Evolutionary conservation across 805 yeast genomes (phyloP), one percentile per base, ranked within the genome.

Genomic region (Isabelozyma heimii): DNA sequence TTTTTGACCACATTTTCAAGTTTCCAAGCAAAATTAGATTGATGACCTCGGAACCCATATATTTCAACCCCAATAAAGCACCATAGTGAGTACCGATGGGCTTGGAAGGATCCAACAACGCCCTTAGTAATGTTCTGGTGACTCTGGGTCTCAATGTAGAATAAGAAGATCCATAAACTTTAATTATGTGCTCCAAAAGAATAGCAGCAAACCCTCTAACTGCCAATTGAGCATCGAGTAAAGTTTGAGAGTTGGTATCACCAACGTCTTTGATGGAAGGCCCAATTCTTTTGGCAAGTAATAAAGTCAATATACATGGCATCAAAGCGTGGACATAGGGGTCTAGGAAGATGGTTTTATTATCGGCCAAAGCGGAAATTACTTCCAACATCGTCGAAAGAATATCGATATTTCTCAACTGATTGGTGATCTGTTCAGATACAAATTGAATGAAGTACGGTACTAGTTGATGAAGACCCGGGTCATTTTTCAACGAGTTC

Each of bases 361-460:
- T 94, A 40, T 86, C 83, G 44, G 91, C 76, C 28, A 94, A 75
- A 0, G 98, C 91, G 51, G 89, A 87, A 10, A 92, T 82, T 53
- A 91, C 91, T 65, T 90, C 95, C 51, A 94, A 72, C 89, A 92
- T 91, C 5, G 96, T 88, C 4, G 88, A 78, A 46, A 94, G 71
- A 15, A 89, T 67, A 4, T 79, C 80, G 42, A 88, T 73, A 60
- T 87, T 85, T 57, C 87, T 82, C 57, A 92, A 76, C 60, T 90
- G 92, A 62, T 89, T 86, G 0, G 98, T 89, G 48, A 94, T 83
- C 57, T 95, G 96, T 62, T 94, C 99, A 6, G 97, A 96, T 35
- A 91, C 89, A 62, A 94, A 91, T 63, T 94, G 98, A 45, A 94
- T 91, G 59, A 94, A 89, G 65, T 94, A 94, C 2, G 99, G 99